Evolutionary conservation across 306 rosid genomes (phyloP).

Genomic region (Ceratonia siliqua): DNA sequence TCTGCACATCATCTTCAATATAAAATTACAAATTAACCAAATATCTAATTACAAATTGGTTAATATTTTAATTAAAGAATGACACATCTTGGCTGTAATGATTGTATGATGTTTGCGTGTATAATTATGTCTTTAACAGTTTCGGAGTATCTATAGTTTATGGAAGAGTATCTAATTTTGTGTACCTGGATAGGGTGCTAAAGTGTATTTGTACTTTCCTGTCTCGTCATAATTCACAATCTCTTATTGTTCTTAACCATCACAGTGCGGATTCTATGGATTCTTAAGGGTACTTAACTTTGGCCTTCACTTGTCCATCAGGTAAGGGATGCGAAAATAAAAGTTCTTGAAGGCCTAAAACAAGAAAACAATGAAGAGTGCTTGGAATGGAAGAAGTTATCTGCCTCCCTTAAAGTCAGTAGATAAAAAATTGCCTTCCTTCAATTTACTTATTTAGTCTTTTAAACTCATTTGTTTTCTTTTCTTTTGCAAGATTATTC

Average conservation of each 20-base stretch:
- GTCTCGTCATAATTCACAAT: constrained; percentile 4
- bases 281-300: constrained; percentile 26
- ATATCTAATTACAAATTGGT: not conserved
- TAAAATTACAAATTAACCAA: constrained; percentile 12
- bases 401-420: constrained; percentile 72
- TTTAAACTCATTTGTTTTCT: not conserved
- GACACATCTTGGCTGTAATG: not conserved
- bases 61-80: not conserved
- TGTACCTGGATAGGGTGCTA: not conserved
- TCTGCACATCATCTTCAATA: constrained; percentile 6
- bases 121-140: not conserved
- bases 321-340: constrained; percentile 88
- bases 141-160: not conserved
- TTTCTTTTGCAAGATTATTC: constrained; percentile 6
- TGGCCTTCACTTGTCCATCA: constrained; percentile 42
- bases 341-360: constrained; percentile 74
- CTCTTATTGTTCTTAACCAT: constrained; percentile 12
- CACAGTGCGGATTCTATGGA: constrained; percentile 20
- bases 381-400: constrained; percentile 75
- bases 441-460: constrained; percentile 13
- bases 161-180: not conserved
- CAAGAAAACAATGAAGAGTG: constrained; percentile 71
- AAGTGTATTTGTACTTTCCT: not conserved
- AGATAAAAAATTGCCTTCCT: constrained; percentile 23
- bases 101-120: not conserved